phyloP scores from a whole-genome alignment of 768 basidiomycete species.

The Boletus subparvulus region DNA sequence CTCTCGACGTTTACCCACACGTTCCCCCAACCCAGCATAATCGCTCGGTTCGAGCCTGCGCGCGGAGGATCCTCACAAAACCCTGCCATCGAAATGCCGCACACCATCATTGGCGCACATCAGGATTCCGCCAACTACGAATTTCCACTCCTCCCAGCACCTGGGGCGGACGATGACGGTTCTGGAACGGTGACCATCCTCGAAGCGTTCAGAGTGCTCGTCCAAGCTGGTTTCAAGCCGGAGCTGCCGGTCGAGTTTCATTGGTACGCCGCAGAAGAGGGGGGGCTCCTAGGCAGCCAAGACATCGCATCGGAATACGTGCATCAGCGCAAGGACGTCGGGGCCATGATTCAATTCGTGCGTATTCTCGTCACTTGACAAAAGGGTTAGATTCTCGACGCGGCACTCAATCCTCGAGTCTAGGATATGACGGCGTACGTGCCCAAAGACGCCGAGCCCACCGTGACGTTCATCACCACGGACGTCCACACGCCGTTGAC shows the following conservation, averaged over 20 bases:
- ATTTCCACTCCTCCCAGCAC: conserved; percentile 42
- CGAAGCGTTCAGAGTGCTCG: conserved; percentile 70
- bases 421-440: conserved; percentile 40
- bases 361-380: conserved; percentile 19
- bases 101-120: conserved; percentile 43
- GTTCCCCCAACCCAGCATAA: conserved; percentile 19
- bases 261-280: conserved; percentile 79
- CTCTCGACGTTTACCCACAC: conserved; percentile 22
- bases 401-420: no score
- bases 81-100: conserved; percentile 18
- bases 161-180: conserved; percentile 52
- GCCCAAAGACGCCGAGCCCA: conserved; percentile 5
- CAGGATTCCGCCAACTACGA: conserved; percentile 45
- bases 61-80: conserved; percentile 3
- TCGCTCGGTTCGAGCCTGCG: conserved; percentile 25
- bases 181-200: conserved; percentile 75
- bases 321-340: conserved; percentile 42
- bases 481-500: conserved; percentile 48
- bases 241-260: conserved; percentile 71
- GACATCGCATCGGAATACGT: conserved; percentile 54
- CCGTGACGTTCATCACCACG: conserved; percentile 32
- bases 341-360: conserved; percentile 51
- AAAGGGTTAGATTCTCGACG: no score
- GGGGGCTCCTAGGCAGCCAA: conserved; percentile 32
- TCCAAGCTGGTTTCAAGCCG: conserved; percentile 68